Evolutionary conservation across 495 filamentous ascomycete species (phyloP).

Genomic region (Melanomma pulvis-pyrius): DNA sequence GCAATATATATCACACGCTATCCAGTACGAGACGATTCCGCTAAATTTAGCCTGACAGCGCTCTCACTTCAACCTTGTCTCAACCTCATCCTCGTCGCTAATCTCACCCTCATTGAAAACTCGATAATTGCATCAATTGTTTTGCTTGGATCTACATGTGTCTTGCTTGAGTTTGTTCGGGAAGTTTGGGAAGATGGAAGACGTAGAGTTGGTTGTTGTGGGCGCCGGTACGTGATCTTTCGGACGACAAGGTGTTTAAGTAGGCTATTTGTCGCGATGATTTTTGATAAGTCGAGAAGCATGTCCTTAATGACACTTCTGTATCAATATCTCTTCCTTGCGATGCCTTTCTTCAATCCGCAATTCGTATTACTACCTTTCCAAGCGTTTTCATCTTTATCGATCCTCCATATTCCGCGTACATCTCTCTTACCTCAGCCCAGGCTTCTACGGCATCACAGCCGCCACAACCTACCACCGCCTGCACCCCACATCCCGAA

Average conservation of each 20-base stretch:
- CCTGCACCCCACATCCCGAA: slow-evolving; percentile 53
- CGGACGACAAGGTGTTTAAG: not conserved
- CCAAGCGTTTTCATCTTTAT: not conserved
- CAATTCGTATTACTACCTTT: not conserved
- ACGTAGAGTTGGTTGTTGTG: slow-evolving; percentile 27
- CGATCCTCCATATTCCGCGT: not conserved
- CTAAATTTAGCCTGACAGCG: not conserved
- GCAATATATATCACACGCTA: too few relatives aligned
- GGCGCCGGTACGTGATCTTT: slow-evolving; percentile 28
- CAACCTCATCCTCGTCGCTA: not conserved
- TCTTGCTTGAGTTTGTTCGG: not conserved
- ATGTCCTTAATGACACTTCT: too few relatives aligned
- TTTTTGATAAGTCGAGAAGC: too few relatives aligned
- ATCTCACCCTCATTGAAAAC: not conserved
- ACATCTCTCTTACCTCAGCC: not conserved
- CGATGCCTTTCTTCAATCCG: not conserved
- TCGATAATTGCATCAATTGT: not conserved
- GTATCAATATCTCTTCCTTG: too few relatives aligned
- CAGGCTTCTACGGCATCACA: slow-evolving; percentile 64
- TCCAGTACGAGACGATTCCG: not conserved
- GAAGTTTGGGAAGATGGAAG: slow-evolving; percentile 8
- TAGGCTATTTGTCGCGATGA: not conserved
- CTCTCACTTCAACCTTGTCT: not conserved
- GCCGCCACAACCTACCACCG: slow-evolving; percentile 63
- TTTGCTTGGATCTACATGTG: not conserved